These are phyloP conservation scores for Torulaspora globosa DNA, from an alignment of 1,139 yeast genomes.

Conservation along the genomic window DNA sequence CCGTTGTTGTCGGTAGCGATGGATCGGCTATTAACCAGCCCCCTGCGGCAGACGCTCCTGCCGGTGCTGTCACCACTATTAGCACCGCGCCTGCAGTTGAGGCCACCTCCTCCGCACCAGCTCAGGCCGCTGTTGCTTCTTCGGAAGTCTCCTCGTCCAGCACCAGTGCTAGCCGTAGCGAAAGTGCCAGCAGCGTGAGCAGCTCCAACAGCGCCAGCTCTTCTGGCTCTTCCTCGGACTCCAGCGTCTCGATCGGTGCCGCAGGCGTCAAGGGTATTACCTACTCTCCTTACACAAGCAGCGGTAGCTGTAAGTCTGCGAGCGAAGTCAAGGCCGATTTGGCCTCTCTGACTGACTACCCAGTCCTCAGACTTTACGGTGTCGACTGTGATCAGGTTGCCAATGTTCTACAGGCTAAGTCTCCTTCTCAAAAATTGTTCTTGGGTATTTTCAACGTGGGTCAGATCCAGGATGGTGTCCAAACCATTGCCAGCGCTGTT, in stretches of 20 bases:
- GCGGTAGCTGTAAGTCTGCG: conserved; percentile 70
- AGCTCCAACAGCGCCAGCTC: conserved; percentile 33
- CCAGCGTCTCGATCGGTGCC: conserved; percentile 35
- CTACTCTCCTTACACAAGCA: conserved; percentile 72
- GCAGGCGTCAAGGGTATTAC: conserved; percentile 61
- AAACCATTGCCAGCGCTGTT: conserved; percentile 53
- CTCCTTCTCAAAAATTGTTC: conserved; percentile 58
- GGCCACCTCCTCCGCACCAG: conserved; percentile 22
- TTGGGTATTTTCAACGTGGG: conserved; percentile 64
- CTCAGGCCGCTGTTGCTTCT: conserved; percentile 32
- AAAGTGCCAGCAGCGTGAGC: conserved; percentile 7
- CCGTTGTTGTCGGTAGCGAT: conserved; percentile 34
- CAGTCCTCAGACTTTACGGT: conserved; percentile 72
- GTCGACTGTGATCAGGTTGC: conserved; percentile 78
- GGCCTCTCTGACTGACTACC: conserved; percentile 49
- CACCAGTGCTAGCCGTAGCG: conserved; percentile 32
- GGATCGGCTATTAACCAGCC: conserved; percentile 15
- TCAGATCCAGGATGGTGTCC: conserved; percentile 50
- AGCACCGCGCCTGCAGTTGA: conserved; percentile 28
- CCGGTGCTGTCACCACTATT: conserved; percentile 29
- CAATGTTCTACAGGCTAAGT: conserved; percentile 61
- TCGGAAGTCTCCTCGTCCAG: conserved; percentile 37
- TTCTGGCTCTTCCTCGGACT: conserved; percentile 28
- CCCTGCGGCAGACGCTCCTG: conserved; percentile 16
- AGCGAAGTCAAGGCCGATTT: conserved; percentile 58